Evolutionary conservation across 208 protist species (phyloP).

Genomic region (Endotrypanum monterogeii): DNA sequence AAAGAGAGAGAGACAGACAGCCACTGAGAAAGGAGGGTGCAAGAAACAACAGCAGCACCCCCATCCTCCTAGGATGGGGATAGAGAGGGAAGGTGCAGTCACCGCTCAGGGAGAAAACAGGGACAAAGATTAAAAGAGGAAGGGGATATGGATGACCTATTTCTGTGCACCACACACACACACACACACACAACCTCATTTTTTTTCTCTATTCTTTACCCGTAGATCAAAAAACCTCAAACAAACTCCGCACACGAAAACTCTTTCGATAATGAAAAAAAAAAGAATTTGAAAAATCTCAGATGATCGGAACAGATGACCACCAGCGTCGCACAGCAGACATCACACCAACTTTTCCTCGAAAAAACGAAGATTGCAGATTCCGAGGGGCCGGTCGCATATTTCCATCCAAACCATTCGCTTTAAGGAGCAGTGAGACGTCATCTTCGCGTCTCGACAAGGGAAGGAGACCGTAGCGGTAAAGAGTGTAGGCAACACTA

Average conservation of each 20-base stretch:
- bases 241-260: no score
- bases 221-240: neutral
- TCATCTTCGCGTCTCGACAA: conserved; percentile 46
- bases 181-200: no score
- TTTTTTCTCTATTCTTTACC: no score
- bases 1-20: no score
- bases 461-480: conserved; percentile 63
- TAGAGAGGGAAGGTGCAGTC: no score
- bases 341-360: neutral
- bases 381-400: neutral
- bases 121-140: neutral
- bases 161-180: neutral
- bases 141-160: neutral
- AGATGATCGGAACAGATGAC: conserved; percentile 1
- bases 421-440: conserved; percentile 18
- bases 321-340: conserved; percentile 2
- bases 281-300: neutral
- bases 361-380: neutral
- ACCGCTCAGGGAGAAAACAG: neutral
- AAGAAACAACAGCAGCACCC: no score
- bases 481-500: conserved; percentile 69
- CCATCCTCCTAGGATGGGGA: no score
- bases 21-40: no score
- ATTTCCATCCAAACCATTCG: conserved; percentile 12
- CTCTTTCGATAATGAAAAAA: no score